Base-by-base conservation (phyloP, 371 early-diverging fungal genomes). In the Furculomyces boomerangus region DNA sequence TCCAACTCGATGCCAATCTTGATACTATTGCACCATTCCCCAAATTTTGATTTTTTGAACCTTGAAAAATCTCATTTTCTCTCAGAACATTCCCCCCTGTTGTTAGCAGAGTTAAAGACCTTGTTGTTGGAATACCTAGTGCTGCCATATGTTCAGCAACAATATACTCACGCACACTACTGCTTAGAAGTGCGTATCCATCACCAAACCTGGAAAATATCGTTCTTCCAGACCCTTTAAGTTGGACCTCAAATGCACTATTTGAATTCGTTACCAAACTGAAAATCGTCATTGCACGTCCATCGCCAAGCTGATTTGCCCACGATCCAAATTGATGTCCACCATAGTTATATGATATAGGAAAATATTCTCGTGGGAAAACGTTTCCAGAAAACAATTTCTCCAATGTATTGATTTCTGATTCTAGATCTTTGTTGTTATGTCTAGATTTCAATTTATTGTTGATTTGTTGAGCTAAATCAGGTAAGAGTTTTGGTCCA, bases 171-270 rank as follows among this genome's bases (percentile, higher is more conserved):
- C 92, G 77, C 22, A 88, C 76, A 29, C 82, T 81, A 2, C 83
- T 84, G 3, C 90, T 66, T 22, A 90, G 62, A 14, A 86, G 86
- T 0, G 91, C 89, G 58, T 76, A 80, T 0, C 92, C 94, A 67
- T 93, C 93, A 2, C 80, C 90, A 53, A 84, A 79, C 20, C 93
- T 74, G 29, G 90, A 84, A 60, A 81, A 91, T 0, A 89, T 87
- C 8, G 94, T 91, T 44, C 76, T 71, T 8, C 93, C 93, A 1
- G 83, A 78, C 18, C 86, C 86, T 57, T 90, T 93, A 16, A 91
- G 71, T 60, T 90, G 89, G 28, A 91, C 20, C 55, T 90, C 90
- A 35, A 35, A 35, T n/a, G 69, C 63, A 5, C 73, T 72, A 25
- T 61, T 59, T 1, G 43, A 44, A 1, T 64, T 64, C 13, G 71